Evolutionary conservation across 2,329 filamentous ascomycete species (phyloP).

Genomic region (Orbilia brochopaga): DNA sequence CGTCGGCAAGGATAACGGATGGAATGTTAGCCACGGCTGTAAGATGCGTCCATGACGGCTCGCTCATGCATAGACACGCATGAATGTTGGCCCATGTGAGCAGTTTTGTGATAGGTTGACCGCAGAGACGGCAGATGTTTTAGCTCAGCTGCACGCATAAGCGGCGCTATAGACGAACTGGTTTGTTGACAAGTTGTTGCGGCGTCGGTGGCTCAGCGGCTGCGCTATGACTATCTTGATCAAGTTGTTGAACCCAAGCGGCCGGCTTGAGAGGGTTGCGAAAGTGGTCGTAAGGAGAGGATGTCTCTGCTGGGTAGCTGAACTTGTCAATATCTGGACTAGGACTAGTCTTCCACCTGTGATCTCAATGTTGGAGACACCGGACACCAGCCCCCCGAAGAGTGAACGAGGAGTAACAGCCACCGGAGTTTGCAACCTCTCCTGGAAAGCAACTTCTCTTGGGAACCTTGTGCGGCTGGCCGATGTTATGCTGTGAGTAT

Average conservation of each 20-base stretch:
- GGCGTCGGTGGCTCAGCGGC: neutral
- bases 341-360: too few species aligned
- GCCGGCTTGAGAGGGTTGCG: neutral
- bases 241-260: neutral
- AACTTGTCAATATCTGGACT: neutral
- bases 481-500: too few species aligned
- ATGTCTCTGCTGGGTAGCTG: neutral
- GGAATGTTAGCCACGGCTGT: slow-evolving; percentile 6
- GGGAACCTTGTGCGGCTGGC: neutral
- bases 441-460: too few species aligned
- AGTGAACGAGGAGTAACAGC: too few species aligned
- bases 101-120: slow-evolving; percentile 3
- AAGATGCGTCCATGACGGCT: neutral
- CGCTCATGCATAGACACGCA: neutral
- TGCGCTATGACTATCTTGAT: neutral
- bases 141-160: neutral
- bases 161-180: neutral
- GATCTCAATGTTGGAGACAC: too few species aligned
- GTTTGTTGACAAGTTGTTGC: slow-evolving; percentile 3
- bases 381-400: too few species aligned
- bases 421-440: neutral
- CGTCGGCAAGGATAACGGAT: neutral
- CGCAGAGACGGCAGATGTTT: neutral
- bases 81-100: slow-evolving; percentile 7
- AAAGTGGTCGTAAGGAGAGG: neutral